These are phyloP conservation scores for Petrea volubilis DNA, from an alignment of 257 asterid species.

Conservation along the genomic window DNA sequence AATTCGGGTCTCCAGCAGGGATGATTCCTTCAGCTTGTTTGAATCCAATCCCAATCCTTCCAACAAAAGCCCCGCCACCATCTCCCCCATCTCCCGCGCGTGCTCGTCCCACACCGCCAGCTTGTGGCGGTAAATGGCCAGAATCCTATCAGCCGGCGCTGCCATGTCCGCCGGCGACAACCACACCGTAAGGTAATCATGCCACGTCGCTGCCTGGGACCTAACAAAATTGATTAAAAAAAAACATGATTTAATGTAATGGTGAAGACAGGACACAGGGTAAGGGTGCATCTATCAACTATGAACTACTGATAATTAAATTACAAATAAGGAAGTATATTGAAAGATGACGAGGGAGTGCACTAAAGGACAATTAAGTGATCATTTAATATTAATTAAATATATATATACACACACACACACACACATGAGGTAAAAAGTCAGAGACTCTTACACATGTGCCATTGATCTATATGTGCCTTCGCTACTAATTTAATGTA, in stretches of 20 bases:
- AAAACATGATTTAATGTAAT: not conserved
- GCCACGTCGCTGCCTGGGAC: slow-evolving; percentile 7
- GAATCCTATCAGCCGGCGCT: not conserved
- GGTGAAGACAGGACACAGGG: too few relatives aligned
- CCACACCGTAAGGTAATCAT: not conserved
- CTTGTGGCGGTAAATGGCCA: not conserved
- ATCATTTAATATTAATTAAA: too few relatives aligned
- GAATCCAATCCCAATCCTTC: slow-evolving; percentile 1
- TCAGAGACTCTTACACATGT: too few relatives aligned
- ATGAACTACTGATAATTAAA: not conserved
- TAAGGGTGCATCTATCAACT: too few relatives aligned
- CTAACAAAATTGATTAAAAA: not conserved
- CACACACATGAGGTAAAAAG: too few relatives aligned
- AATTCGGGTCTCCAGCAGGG: not conserved
- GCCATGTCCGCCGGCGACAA: not conserved
- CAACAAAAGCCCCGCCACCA: not conserved
- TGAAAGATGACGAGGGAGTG: too few relatives aligned
- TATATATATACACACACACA: too few relatives aligned
- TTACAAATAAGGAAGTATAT: too few relatives aligned
- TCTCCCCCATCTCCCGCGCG: not conserved
- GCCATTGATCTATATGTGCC: too few relatives aligned
- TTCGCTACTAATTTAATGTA: too few relatives aligned
- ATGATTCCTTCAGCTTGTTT: not conserved
- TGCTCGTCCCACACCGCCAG: not conserved
- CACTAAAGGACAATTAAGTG: too few relatives aligned